Percentiles rank a stretch among this genome's conserved stretches.
phyloP scores from a whole-genome alignment of 2,329 filamentous ascomycete genomes.

The Microcyclospora pomicola region DNA sequence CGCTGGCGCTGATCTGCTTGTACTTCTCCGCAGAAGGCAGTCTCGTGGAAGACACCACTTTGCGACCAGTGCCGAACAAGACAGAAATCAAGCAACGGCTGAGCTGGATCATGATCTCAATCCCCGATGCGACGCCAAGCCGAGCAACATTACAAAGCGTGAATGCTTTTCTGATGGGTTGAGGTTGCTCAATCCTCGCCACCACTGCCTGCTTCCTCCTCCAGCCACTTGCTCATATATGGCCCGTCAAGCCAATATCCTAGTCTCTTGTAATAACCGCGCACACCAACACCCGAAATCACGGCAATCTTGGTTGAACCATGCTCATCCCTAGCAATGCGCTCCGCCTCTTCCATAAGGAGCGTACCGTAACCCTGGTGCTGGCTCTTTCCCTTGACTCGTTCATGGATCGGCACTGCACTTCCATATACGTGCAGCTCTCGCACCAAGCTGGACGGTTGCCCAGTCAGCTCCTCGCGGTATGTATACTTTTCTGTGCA shows the following conservation, averaged over 20 bases:
- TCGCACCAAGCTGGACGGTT: slow-evolving; percentile 81
- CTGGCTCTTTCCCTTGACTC: slow-evolving; percentile 93
- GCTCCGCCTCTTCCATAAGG: slow-evolving; percentile 94
- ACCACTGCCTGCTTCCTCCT: slow-evolving; percentile 15
- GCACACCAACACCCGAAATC: slow-evolving; percentile 92
- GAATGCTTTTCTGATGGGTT: slow-evolving; percentile 70
- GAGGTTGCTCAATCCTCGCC: slow-evolving; percentile 17
- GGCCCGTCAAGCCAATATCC: slow-evolving; percentile 90
- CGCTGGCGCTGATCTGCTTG: slow-evolving; percentile 62
- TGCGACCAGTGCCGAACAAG: slow-evolving; percentile 42
- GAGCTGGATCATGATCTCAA: slow-evolving; percentile 67
- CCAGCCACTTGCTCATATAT: slow-evolving; percentile 40
- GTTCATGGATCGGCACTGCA: slow-evolving; percentile 90
- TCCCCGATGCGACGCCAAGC: slow-evolving; percentile 70
- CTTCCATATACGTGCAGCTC: slow-evolving; percentile 96
- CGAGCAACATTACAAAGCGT: slow-evolving; percentile 79
- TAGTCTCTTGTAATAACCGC: slow-evolving; percentile 86
- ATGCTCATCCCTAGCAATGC: slow-evolving; percentile 88
- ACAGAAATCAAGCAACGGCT: slow-evolving; percentile 61
- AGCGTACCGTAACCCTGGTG: slow-evolving; percentile 95
- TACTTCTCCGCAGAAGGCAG: slow-evolving; percentile 53
- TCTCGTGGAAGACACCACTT: slow-evolving; percentile 1
- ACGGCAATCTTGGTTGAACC: slow-evolving; percentile 89
- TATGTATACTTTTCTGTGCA: slow-evolving; percentile 88
- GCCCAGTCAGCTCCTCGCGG: slow-evolving; percentile 68